These are phyloP conservation scores for Vigna radiata DNA, from an alignment of 306 rosid genomes.

Conservation along the genomic window DNA sequence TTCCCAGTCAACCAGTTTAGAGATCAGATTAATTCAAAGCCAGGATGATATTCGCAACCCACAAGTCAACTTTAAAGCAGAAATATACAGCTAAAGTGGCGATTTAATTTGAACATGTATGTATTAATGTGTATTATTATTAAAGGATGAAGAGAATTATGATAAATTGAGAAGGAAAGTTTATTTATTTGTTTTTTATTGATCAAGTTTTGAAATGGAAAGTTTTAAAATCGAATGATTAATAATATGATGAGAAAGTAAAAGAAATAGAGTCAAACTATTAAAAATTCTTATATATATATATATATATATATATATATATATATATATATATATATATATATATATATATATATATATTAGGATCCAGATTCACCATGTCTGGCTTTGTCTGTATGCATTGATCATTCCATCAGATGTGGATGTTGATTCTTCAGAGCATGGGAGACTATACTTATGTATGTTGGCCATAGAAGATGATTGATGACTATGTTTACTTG, in stretches of 20 bases:
- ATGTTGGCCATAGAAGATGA: too few species aligned
- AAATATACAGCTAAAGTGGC: conserved; percentile 54
- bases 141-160: neutral
- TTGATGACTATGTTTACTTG: too few species aligned
- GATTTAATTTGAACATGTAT: conserved; percentile 15
- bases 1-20: conserved; percentile 71
- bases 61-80: conserved; percentile 62
- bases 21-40: conserved; percentile 84
- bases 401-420: too few species aligned
- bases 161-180: conserved; percentile 18
- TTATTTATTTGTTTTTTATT: neutral
- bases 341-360: too few species aligned
- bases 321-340: too few species aligned
- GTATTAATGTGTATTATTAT: neutral
- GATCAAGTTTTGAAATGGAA: conserved; percentile 17
- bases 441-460: too few species aligned
- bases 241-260: neutral
- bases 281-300: too few species aligned
- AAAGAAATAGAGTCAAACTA: neutral
- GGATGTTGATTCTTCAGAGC: too few species aligned
- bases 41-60: conserved; percentile 75
- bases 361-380: too few species aligned
- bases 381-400: too few species aligned
- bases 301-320: too few species aligned
- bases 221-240: conserved; percentile 5